phyloP scores from a whole-genome alignment of 148 eudicot genomes.

The Rhododendron simsii region DNA sequence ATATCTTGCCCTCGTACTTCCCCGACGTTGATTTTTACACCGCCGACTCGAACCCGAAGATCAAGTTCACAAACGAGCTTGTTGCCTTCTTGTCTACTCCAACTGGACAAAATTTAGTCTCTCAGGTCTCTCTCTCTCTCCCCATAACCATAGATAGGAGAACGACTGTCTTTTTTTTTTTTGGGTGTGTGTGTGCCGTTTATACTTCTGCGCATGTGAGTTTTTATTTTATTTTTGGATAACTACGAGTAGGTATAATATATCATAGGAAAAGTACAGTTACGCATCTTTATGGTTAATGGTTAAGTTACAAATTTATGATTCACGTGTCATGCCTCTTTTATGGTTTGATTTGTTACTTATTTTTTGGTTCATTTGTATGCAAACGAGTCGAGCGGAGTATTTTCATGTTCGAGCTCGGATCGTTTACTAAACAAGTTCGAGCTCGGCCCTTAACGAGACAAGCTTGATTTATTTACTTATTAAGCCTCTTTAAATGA shows the following conservation, averaged over 20 bases:
- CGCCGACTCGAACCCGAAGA: slow-evolving; percentile 37
- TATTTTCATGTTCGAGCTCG: no score
- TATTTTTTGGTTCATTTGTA: neutral
- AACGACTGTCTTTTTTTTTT: neutral
- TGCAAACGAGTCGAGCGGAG: no score
- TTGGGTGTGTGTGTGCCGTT: neutral
- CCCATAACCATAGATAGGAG: no score
- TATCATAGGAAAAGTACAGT: neutral
- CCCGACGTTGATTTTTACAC: slow-evolving; percentile 44
- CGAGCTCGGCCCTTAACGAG: no score
- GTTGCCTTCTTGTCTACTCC: slow-evolving; percentile 62
- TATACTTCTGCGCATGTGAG: neutral
- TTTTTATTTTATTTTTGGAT: neutral
- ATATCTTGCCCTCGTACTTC: slow-evolving; percentile 51
- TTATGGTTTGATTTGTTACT: neutral
- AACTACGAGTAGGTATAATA: neutral
- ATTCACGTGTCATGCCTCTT: neutral
- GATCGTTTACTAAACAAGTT: no score
- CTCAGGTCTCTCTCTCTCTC: slow-evolving; percentile 42
- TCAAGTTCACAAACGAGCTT: slow-evolving; percentile 51
- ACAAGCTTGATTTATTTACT: no score
- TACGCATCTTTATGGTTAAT: neutral
- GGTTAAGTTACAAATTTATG: neutral
- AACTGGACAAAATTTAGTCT: slow-evolving; percentile 38
- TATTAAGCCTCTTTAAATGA: no score